phyloP scores from a whole-genome alignment of 768 basidiomycete species.

The Russula earlei region DNA sequence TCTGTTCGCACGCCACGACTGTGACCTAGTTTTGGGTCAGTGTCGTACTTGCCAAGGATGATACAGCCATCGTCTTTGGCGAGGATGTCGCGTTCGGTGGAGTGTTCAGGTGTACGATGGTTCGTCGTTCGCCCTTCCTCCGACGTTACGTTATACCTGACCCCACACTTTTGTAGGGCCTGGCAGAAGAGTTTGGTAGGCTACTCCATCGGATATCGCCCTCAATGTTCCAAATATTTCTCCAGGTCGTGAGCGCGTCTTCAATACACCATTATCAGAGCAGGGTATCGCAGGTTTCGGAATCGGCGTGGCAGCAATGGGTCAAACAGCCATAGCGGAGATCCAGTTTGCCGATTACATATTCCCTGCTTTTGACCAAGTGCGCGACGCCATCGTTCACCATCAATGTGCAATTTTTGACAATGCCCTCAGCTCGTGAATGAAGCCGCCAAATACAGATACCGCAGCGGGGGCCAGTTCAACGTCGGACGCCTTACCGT shows the following conservation, averaged over 20 bases:
- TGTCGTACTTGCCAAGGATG: slow-evolving; percentile 77
- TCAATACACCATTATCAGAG: slow-evolving; percentile 89
- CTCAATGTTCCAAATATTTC: not conserved
- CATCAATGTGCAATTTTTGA: not conserved
- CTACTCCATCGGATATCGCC: not conserved
- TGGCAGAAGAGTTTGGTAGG: slow-evolving; percentile 88
- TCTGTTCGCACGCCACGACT: not conserved
- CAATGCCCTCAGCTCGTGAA: slow-evolving; percentile 61
- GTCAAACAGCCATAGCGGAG: slow-evolving; percentile 90
- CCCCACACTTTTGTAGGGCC: slow-evolving; percentile 40
- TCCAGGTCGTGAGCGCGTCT: slow-evolving; percentile 80
- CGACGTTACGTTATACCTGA: not conserved
- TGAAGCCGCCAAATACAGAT: slow-evolving; percentile 89
- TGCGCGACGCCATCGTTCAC: slow-evolving; percentile 23
- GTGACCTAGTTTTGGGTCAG: slow-evolving; percentile 29
- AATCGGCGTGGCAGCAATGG: slow-evolving; percentile 86
- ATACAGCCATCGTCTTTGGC: slow-evolving; percentile 82
- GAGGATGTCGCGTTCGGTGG: slow-evolving; percentile 91
- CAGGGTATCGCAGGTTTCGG: slow-evolving; percentile 95
- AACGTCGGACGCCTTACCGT: slow-evolving; percentile 78
- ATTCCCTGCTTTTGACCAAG: slow-evolving; percentile 92
- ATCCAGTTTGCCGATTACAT: slow-evolving; percentile 91
- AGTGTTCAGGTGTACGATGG: slow-evolving; percentile 91
- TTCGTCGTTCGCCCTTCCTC: slow-evolving; percentile 26
- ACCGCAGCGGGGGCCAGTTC: slow-evolving; percentile 78